Evolutionary conservation across 371 early-diverging fungal genomes (phyloP), one percentile per base, ranked within the genome.

Genomic region (Mortierella sp.): DNA sequence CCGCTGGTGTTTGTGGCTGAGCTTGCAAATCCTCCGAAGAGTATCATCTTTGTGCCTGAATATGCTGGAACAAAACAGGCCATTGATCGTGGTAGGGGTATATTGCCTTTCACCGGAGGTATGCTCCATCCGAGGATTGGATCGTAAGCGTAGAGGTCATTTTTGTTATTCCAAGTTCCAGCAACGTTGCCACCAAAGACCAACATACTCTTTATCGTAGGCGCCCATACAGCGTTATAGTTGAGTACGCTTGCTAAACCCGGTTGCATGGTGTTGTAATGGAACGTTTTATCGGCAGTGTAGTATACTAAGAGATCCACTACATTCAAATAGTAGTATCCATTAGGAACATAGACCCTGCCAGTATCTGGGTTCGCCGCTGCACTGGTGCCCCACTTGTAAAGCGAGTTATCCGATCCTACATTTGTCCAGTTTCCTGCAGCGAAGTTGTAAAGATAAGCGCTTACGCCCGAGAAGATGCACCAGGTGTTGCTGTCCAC

Each of bases 1-100:
- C 59, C 59, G 8, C 26, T 10, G 6, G 59, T n/a, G 11, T 35
- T 59, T 28, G 28, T 59, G 32, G 18, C 59, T 59, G 59, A 35
- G 18, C 32, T 16, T 30, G 28, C 59, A 22, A 52, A 10, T 24
- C 66, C 66, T 18, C 66, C 66, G 32, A 40, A 66, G 3, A 66
- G 28, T 2, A 66, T 58, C n/a, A 66, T 57, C 24, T 39, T 66
- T n/a, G 66, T 12, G 22, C 66, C 66, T 32, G 57, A 54, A 57
- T 66, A 22, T n/a, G 58, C 66, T 8, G 66, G 18, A 3, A 26
- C 57, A 5, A 66, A 4, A 43, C 66, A 66, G 11, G 66, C 43
- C 2, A 39, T 20, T 8, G 10, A 22, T 14, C 55, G 57, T 22
- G 39, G 12, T 24, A 2, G 20, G 11, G 66, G 66, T 0, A 26